phyloP scores from a whole-genome alignment of 1,139 yeast species.

The Petasospora rhodanensis region DNA sequence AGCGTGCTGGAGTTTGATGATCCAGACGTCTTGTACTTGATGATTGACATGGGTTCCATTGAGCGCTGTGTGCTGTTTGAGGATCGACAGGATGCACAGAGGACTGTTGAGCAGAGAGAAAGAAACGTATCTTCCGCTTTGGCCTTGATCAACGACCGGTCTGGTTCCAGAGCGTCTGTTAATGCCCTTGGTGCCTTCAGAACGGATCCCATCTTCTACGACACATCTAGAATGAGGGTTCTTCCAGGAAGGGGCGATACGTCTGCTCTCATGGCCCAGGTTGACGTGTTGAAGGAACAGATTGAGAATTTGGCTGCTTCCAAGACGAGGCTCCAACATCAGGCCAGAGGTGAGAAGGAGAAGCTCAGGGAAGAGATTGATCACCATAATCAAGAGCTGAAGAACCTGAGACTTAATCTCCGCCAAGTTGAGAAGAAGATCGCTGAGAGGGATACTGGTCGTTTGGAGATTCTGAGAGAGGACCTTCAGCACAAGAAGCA shows the following conservation, averaged over 20 bases:
- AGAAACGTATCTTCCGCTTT: conserved; percentile 45
- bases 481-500: conserved; percentile 27
- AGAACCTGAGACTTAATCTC: conserved; percentile 17
- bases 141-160: conserved; percentile 39
- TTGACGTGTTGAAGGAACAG: conserved; percentile 22
- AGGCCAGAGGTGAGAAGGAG: conserved; percentile 4
- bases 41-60: conserved; percentile 61
- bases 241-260: conserved; percentile 14
- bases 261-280: background rate
- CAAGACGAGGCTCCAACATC: background rate
- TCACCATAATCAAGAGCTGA: background rate
- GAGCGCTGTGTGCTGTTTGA: conserved; percentile 56
- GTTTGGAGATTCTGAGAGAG: conserved; percentile 30
- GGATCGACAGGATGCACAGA: conserved; percentile 47
- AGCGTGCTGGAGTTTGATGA: conserved; percentile 57
- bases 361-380: conserved; percentile 2
- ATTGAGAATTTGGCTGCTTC: conserved; percentile 1
- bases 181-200: conserved; percentile 39
- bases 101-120: conserved; percentile 33
- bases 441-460: conserved; percentile 37
- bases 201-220: conserved; percentile 56
- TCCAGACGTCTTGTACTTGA: conserved; percentile 50
- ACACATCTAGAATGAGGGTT: conserved; percentile 14
- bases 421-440: conserved; percentile 25
- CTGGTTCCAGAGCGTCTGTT: conserved; percentile 37